Percentiles rank a stretch among this genome's conserved stretches.
phyloP scores from a whole-genome alignment of 371 early-diverging fungal genomes.

The Mortierella sp. region DNA sequence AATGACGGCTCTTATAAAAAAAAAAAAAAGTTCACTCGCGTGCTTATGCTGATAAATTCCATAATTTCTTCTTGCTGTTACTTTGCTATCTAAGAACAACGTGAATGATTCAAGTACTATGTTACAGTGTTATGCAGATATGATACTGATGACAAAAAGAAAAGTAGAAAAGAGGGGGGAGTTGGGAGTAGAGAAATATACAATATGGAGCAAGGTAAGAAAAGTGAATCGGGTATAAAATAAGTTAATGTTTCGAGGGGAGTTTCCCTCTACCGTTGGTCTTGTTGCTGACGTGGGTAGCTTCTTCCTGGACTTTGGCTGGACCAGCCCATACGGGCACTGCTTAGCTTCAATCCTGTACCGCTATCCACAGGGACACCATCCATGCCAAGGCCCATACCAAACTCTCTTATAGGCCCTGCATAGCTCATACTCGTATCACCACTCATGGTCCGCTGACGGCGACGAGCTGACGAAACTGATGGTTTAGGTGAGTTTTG shows the following conservation, averaged over 20 bases:
- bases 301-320: slow-evolving; percentile 17
- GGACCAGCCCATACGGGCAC: slow-evolving; percentile 19
- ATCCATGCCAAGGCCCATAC: slow-evolving; percentile 47
- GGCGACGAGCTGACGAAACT: slow-evolving; percentile 6
- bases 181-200: background rate
- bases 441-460: slow-evolving; percentile 42
- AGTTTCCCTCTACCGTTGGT: background rate
- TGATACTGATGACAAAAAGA: background rate
- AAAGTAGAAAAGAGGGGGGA: background rate
- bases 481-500: slow-evolving; percentile 23
- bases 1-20: background rate
- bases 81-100: background rate
- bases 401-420: slow-evolving; percentile 32
- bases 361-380: slow-evolving; percentile 43
- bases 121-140: background rate
- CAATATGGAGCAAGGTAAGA: too few relatives aligned
- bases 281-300: slow-evolving; percentile 10
- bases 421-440: slow-evolving; percentile 25
- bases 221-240: background rate
- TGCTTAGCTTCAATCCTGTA: slow-evolving; percentile 43
- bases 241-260: too few relatives aligned
- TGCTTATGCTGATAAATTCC: background rate
- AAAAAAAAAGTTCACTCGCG: background rate
- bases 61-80: background rate
- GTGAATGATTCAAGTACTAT: background rate